Evolutionary conservation across 2,329 filamentous ascomycete species (phyloP).

Genomic region (Xylariaceae sp.): DNA sequence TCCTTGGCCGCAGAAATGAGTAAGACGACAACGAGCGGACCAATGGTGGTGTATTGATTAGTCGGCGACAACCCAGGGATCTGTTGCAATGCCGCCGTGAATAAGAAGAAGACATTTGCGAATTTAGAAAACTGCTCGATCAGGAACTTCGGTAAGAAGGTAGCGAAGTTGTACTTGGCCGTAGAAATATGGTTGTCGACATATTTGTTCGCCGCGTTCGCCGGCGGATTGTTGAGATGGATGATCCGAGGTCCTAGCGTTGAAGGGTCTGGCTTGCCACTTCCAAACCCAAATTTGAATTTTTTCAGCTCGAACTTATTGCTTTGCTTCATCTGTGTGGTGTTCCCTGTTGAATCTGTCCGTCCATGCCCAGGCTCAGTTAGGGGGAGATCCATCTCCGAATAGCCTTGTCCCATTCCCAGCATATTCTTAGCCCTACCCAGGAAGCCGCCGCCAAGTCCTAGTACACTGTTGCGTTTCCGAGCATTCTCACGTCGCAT

Average conservation of each 20-base stretch:
- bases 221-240: constrained; percentile 93
- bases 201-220: constrained; percentile 88
- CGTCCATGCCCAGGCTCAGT: constrained; percentile 70
- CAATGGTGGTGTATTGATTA: constrained; percentile 95
- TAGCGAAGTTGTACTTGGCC: constrained; percentile 93
- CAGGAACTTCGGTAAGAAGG: constrained; percentile 95
- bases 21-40: constrained; percentile 86
- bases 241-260: constrained; percentile 92
- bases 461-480: constrained; percentile 87
- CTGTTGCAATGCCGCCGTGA: constrained; percentile 92
- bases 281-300: constrained; percentile 92
- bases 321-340: constrained; percentile 47
- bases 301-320: constrained; percentile 72
- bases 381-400: constrained; percentile 96
- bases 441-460: constrained; percentile 83
- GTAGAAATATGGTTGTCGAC: constrained; percentile 97
- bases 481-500: constrained; percentile 62
- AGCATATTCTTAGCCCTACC: constrained; percentile 89
- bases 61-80: constrained; percentile 95
- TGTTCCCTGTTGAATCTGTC: constrained; percentile 34
- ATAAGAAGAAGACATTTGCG: constrained; percentile 98
- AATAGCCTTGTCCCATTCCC: constrained; percentile 85
- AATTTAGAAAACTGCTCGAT: constrained; percentile 99
- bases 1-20: constrained; percentile 96
- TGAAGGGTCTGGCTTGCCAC: constrained; percentile 84